Conservation (phyloP, 2,329 filamentous ascomycete genomes). For the Monosporascus sp. region DNA sequence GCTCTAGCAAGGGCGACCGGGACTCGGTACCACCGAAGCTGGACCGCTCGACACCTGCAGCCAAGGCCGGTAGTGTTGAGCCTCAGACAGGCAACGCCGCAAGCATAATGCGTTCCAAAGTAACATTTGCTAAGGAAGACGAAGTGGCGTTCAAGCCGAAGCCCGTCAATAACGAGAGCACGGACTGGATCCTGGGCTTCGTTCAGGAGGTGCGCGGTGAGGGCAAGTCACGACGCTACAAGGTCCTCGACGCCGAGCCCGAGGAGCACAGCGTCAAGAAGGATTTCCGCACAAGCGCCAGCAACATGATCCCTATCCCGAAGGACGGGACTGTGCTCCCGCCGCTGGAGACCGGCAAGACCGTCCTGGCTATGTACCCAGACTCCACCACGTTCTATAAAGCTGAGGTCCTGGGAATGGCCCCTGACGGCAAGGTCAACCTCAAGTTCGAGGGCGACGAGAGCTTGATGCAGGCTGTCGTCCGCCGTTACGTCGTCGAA, state of each 20-base stretch:
- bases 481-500: constrained; percentile 71
- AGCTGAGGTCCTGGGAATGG: constrained; percentile 71
- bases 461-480: constrained; percentile 70
- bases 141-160: constrained; percentile 63
- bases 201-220: constrained; percentile 72
- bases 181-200: constrained; percentile 70
- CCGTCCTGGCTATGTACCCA: constrained; percentile 73
- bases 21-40: constrained; percentile 51
- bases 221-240: constrained; percentile 71
- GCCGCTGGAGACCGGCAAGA: constrained; percentile 61
- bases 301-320: constrained; percentile 73
- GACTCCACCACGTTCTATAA: constrained; percentile 83
- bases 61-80: constrained; percentile 41
- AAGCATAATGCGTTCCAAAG: constrained; percentile 42
- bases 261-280: constrained; percentile 63
- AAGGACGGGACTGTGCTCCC: constrained; percentile 46
- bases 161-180: constrained; percentile 39
- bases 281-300: constrained; percentile 66
- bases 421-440: constrained; percentile 49
- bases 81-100: constrained; percentile 35
- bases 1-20: constrained; percentile 31
- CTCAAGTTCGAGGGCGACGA: constrained; percentile 78
- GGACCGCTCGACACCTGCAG: constrained; percentile 32
- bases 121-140: constrained; percentile 56
- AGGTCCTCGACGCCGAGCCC: constrained; percentile 74